Conservation (phyloP, 192 early-diverging fungal species). For the Rhizoclosmatium sp. region DNA sequence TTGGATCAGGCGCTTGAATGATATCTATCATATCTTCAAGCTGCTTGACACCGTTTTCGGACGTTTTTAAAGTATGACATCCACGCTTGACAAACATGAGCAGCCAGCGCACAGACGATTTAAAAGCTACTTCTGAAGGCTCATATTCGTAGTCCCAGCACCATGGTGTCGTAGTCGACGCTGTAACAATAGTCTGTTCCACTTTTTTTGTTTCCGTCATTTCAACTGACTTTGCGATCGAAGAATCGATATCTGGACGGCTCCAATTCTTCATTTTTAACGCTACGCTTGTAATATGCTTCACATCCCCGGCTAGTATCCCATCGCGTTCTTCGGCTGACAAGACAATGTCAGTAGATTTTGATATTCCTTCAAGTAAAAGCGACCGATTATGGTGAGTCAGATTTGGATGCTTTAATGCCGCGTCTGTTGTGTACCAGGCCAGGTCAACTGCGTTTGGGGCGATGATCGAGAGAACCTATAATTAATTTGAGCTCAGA, state of each 20-base stretch:
- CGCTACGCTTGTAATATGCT: neutral
- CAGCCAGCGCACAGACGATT: conserved; percentile 50
- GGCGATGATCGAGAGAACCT: conserved; percentile 51
- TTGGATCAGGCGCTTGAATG: neutral
- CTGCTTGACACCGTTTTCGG: neutral
- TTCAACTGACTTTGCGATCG: neutral
- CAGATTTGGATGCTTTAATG: conserved; percentile 36
- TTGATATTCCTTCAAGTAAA: neutral
- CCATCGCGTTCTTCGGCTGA: neutral
- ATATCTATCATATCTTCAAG: conserved; percentile 14
- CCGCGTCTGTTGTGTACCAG: conserved; percentile 53
- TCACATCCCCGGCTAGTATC: conserved; percentile 11
- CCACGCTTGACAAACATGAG: conserved; percentile 10
- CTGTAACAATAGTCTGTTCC: neutral
- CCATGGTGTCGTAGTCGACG: neutral
- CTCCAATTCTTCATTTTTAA: conserved; percentile 12
- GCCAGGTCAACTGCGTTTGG: conserved; percentile 46
- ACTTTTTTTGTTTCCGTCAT: neutral
- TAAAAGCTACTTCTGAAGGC: conserved; percentile 46
- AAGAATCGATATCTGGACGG: neutral
- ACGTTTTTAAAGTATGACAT: neutral
- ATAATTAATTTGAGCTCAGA: neutral
- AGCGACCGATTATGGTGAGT: conserved; percentile 12
- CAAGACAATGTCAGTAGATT: neutral
- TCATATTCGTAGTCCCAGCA: conserved; percentile 38